Conservation (phyloP, 2,329 filamentous ascomycete species). For the Botrytis squamosa region DNA sequence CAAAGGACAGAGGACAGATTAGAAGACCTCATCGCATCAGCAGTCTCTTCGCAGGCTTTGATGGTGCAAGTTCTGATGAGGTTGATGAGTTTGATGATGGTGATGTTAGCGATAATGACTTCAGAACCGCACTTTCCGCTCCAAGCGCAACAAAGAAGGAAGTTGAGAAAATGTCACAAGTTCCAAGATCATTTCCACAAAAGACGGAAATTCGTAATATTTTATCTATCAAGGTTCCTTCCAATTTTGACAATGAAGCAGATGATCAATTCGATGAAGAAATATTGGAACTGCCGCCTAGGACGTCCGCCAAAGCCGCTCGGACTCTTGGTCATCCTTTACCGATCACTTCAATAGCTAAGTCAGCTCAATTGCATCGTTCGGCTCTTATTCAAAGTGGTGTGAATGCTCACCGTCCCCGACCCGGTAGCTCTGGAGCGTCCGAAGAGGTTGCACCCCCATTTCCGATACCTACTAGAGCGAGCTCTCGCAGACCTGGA, state of each 20-base stretch:
- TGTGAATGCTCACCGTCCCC: constrained; percentile 64
- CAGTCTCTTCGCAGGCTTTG: constrained; percentile 84
- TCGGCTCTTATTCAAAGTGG: constrained; percentile 79
- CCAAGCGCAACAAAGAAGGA: constrained; percentile 48
- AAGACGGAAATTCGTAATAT: constrained; percentile 30
- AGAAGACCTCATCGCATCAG: constrained; percentile 72
- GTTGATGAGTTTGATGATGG: constrained; percentile 60
- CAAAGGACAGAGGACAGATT: constrained; percentile 52
- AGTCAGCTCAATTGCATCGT: constrained; percentile 63
- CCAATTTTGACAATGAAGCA: constrained; percentile 3
- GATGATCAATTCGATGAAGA: constrained; percentile 31
- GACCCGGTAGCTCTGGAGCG: constrained; percentile 64
- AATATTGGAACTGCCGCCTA: constrained; percentile 26
- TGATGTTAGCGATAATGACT: constrained; percentile 66
- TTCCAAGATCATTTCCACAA: constrained; percentile 36
- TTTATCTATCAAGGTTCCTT: constrained; percentile 18
- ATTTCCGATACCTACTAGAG: constrained; percentile 86
- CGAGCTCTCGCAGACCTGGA: constrained; percentile 77
- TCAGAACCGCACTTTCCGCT: constrained; percentile 62
- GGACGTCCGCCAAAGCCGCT: constrained; percentile 27
- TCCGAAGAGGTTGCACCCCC: constrained; percentile 66
- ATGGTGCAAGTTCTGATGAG: constrained; percentile 67
- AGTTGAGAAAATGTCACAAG: constrained; percentile 26
- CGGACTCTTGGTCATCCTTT: constrained; percentile 38
- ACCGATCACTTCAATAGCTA: constrained; percentile 34